These are phyloP conservation scores for Leishmania aethiopica DNA, from an alignment of 208 protist species.

Conservation along the genomic window DNA sequence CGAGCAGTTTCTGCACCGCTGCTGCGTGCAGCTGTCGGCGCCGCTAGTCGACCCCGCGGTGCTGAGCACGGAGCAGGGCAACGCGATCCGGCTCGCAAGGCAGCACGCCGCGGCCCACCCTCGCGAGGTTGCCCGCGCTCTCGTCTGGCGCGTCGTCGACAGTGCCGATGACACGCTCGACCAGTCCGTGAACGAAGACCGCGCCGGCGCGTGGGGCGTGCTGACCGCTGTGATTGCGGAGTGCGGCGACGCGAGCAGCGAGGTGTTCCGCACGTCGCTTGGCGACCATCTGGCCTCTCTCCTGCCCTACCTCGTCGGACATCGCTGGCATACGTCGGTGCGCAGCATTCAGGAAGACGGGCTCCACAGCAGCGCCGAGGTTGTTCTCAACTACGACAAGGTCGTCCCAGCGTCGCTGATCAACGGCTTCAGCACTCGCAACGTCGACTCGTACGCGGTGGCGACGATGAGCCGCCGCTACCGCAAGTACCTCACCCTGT, in stretches of 20 bases:
- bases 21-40: slow-evolving; percentile 84
- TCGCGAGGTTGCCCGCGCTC: slow-evolving; percentile 69
- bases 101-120: slow-evolving; percentile 63
- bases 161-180: slow-evolving; percentile 54
- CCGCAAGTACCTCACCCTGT: slow-evolving; percentile 45
- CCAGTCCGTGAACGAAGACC: slow-evolving; percentile 44
- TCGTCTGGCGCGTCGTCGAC: slow-evolving; percentile 86
- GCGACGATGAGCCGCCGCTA: slow-evolving; percentile 39
- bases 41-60: slow-evolving; percentile 46
- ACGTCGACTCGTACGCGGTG: slow-evolving; percentile 30
- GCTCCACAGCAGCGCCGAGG: slow-evolving; percentile 19
- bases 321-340: slow-evolving; percentile 71
- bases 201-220: slow-evolving; percentile 74
- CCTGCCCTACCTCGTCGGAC: slow-evolving; percentile 67
- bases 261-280: slow-evolving; percentile 57
- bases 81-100: slow-evolving; percentile 68
- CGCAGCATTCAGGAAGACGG: slow-evolving; percentile 26
- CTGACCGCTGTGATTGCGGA: slow-evolving; percentile 67
- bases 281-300: slow-evolving; percentile 72
- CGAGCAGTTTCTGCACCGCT: slow-evolving; percentile 76
- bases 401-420: slow-evolving; percentile 66
- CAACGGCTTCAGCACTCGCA: slow-evolving; percentile 31
- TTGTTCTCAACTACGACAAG: slow-evolving; percentile 32
- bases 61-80: slow-evolving; percentile 53
- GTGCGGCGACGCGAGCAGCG: slow-evolving; percentile 54